Base-by-base conservation (phyloP, 2,329 filamentous ascomycete genomes). In the Phialophora verrucosa region DNA sequence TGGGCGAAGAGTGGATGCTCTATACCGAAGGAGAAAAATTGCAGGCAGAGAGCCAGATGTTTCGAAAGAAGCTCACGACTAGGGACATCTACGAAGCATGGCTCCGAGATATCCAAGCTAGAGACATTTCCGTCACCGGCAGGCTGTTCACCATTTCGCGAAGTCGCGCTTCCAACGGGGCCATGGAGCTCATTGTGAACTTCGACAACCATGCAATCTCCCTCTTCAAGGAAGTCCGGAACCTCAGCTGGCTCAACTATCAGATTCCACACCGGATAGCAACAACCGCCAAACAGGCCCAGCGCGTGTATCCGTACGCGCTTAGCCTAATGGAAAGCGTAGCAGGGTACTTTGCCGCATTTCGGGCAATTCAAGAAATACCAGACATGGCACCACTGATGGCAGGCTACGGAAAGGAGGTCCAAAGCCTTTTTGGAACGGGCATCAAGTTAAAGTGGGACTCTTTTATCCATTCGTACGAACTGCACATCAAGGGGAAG, bases 251-350 rank as follows among this genome's bases (percentile, higher is more conserved):
- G 94, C 89, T 97, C 69, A 95, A 92, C 71, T 99, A 93, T 77
- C 90, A 92, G 64, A 92, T 99, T 27, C 96, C 96, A 8, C 95
- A 99, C 78, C 89, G 91, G 14, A 92, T 99, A 75, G 96, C 90
- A 78, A 98, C 92, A 70, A 92, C 97, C 62, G 96, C 96, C 0
- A 99, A 98, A 78, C 95, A 99, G 77, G 96, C 95, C n/a, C 97
- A 97, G 80, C 88, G 95, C 61, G 95, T 99, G 3, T 99, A 99
- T 74, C 95, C 95, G 0, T 99, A 96, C 75, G 95, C 96, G 27
- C 93, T 99, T 71, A 98, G 93, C 75, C 81, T 99, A 71, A 99
- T 99, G 93, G 95, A 99, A 80, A 98, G 93, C 74, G 92, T 98
- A n/a, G 88, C 93, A 65, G 98, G 93, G 0, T 90, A 96, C 70